Conservation (phyloP, 495 filamentous ascomycete species). For the Pyronema domesticum region DNA sequence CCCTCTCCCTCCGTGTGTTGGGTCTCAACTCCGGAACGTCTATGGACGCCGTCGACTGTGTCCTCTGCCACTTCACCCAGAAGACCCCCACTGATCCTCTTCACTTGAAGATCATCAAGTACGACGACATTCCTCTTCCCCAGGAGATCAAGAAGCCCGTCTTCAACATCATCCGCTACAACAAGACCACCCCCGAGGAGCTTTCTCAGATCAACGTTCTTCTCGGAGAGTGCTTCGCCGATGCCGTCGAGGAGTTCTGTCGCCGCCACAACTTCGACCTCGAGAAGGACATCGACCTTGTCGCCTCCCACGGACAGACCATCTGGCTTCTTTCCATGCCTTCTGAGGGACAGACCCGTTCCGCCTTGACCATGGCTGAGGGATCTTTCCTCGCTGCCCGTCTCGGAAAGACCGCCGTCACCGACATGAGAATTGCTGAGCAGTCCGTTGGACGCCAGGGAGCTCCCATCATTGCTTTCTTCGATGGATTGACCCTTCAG, state of each 20-base stretch:
- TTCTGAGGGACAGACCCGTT: constrained; percentile 30
- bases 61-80: constrained; percentile 34
- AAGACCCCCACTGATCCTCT: constrained; percentile 32
- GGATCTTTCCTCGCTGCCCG: constrained; percentile 28
- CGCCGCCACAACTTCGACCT: constrained; percentile 30
- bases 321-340: constrained; percentile 42
- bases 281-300: constrained; percentile 31
- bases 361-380: constrained; percentile 34
- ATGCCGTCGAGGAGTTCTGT: constrained; percentile 32
- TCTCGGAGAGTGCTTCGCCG: constrained; percentile 35
- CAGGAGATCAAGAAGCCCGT: constrained; percentile 37
- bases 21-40: constrained; percentile 35
- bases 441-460: constrained; percentile 32
- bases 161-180: constrained; percentile 37
- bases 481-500: constrained; percentile 36
- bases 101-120: constrained; percentile 33
- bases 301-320: constrained; percentile 43
- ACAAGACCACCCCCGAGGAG: constrained; percentile 34
- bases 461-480: constrained; percentile 33
- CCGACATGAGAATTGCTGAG: constrained; percentile 31
- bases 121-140: constrained; percentile 32
- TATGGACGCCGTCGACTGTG: constrained; percentile 37
- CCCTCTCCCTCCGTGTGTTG: constrained; percentile 32
- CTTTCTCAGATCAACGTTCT: constrained; percentile 37
- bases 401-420: constrained; percentile 30